Evolutionary conservation across 2,329 filamentous ascomycete genomes (phyloP), one percentile per base, ranked within the genome.

Genomic region (Corynespora cassiicola): DNA sequence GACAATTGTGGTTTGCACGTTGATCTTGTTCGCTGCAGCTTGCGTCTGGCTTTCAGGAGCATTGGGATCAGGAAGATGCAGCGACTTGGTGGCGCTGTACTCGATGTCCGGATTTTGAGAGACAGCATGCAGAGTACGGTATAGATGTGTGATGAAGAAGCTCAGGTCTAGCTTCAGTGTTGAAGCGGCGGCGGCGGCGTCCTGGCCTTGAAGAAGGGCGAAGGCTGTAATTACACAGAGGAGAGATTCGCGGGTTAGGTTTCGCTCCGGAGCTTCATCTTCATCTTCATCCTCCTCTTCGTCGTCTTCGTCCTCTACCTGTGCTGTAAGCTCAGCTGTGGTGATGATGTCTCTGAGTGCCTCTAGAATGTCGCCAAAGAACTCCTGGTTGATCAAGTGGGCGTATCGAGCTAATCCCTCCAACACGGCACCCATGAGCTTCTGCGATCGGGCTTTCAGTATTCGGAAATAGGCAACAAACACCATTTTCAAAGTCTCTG

Each of bases 381-480:
- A 97, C 65, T 99, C 90, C 63, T 99, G 90, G 73, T 99, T 99
- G 77, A 99, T 99, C 43, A 99, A 79, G 65, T 96, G 94, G 3
- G 91, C 86, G 64, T 95, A 99, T 63, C 90, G 90, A 33, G 92
- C 91, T 15, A 99, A 75, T 18, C 94, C 94, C 73, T 97, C 94
- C 5, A 99, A 80, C 0, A 96, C 91, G 10, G 92, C 91, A n/a
- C 94, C 94, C 89, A 96, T 97, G 12, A 99, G 81, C 52, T 87
- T 83, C 10, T 89, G 85, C 16, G 83, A 79, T 17, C 90, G 84
- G 36, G 84, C 78, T 73, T 97, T 97, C 27, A 99, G 75, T 37
- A 97, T 92, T 35, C 91, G 86, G 70, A 99, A 97, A 73, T 99
- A 99, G 2, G 85, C 87, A 11, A 88, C 88, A 64, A 99, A 99